A percentile compares a stretch with the other conserved stretches of the same genome.
These are phyloP conservation scores for Macrophomina phaseolina DNA, from an alignment of 2,329 filamentous ascomycete genomes.

Conservation along the genomic window DNA sequence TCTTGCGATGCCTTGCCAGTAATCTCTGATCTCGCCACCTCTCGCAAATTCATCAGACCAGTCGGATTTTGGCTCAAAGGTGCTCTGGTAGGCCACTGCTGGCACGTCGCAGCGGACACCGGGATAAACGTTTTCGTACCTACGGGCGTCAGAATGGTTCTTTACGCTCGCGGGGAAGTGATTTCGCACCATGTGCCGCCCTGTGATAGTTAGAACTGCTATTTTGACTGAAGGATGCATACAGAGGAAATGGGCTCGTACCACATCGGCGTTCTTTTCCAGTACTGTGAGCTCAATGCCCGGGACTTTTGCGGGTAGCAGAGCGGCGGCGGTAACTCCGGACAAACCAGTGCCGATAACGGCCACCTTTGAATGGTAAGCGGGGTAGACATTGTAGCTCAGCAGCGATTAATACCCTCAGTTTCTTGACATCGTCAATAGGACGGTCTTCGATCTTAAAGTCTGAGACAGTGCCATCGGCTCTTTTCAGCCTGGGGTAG, in stretches of 20 bases:
- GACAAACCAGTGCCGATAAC: slow-evolving; percentile 69
- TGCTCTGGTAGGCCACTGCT: slow-evolving; percentile 72
- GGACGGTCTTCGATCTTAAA: slow-evolving; percentile 37
- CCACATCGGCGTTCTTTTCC: slow-evolving; percentile 71
- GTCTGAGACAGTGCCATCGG: slow-evolving; percentile 30
- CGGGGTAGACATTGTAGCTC: not conserved
- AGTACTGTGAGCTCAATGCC: slow-evolving; percentile 68
- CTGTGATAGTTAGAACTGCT: not conserved
- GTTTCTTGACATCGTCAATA: slow-evolving; percentile 40
- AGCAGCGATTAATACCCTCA: slow-evolving; percentile 29
- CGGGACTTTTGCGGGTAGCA: slow-evolving; percentile 73
- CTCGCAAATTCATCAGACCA: slow-evolving; percentile 73
- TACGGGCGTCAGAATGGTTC: slow-evolving; percentile 17
- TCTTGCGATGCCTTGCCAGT: slow-evolving; percentile 66
- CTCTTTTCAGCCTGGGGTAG: slow-evolving; percentile 12
- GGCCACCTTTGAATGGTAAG: slow-evolving; percentile 54
- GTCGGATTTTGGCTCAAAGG: slow-evolving; percentile 69
- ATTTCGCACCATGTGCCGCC: slow-evolving; percentile 18
- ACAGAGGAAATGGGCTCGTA: slow-evolving; percentile 45
- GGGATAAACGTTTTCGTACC: slow-evolving; percentile 60
- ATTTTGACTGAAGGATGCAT: slow-evolving; percentile 44
- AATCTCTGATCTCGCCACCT: slow-evolving; percentile 69
- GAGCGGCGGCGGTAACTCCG: slow-evolving; percentile 67
- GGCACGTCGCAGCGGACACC: slow-evolving; percentile 73
- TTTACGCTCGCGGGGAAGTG: not conserved